These are phyloP conservation scores for Camellia granthamiana DNA, from an alignment of 148 eudicot species.

Conservation along the genomic window DNA sequence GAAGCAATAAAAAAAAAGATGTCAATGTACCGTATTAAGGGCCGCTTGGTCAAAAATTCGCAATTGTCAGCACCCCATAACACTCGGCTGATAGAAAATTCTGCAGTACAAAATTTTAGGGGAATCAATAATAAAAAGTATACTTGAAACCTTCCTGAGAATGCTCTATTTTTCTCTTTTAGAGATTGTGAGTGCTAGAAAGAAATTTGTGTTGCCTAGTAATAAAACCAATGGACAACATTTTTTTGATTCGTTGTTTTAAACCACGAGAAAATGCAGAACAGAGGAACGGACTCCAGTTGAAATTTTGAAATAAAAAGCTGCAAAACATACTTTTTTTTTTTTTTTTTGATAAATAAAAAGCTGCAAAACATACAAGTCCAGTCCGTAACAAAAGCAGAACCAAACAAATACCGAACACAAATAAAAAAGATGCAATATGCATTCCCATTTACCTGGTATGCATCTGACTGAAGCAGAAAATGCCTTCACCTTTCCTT, in stretches of 20 bases:
- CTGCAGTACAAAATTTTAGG: conserved; percentile 24
- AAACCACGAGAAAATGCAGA: neutral
- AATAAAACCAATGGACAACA: neutral
- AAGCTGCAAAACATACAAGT: neutral
- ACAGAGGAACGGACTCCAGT: neutral
- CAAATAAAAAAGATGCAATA: neutral
- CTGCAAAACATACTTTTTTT: neutral
- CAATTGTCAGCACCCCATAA: conserved; percentile 16
- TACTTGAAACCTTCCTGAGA: neutral
- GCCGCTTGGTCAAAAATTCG: conserved; percentile 3
- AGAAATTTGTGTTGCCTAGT: conserved; percentile 1
- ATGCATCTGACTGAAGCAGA: conserved; percentile 19
- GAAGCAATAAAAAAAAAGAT: neutral
- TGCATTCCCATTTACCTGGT: conserved; percentile 28
- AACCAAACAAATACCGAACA: neutral
- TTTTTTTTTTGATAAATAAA: no score
- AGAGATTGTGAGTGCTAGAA: neutral
- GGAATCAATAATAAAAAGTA: neutral
- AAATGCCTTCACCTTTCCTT: conserved; percentile 19
- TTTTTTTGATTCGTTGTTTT: neutral
- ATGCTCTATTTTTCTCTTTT: neutral
- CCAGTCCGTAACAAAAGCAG: neutral
- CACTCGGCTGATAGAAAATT: conserved; percentile 17
- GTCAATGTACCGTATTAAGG: conserved; percentile 33
- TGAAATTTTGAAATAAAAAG: neutral